Evolutionary conservation across 805 yeast species (phyloP).

Genomic region (Huiozyma sinensis): DNA sequence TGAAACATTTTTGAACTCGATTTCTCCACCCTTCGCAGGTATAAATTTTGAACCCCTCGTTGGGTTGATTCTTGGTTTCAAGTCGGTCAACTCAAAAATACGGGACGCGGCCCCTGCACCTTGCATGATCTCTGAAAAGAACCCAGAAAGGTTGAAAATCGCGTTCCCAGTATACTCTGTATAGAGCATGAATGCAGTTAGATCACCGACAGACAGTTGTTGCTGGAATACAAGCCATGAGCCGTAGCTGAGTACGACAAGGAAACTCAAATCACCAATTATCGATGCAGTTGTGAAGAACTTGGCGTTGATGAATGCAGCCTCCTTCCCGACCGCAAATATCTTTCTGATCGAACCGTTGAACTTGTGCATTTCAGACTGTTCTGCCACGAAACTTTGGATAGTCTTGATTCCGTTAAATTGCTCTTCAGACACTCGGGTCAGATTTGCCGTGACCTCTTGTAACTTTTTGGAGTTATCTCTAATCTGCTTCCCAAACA

Average conservation of each 20-base stretch:
- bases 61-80: constrained; percentile 59
- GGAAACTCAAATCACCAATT: constrained; percentile 72
- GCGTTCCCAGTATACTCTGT: constrained; percentile 91
- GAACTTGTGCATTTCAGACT: constrained; percentile 65
- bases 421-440: constrained; percentile 89
- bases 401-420: constrained; percentile 79
- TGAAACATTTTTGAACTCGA: constrained; percentile 53
- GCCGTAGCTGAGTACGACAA: constrained; percentile 71
- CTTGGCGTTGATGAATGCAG: constrained; percentile 70
- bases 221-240: constrained; percentile 71
- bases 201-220: constrained; percentile 73
- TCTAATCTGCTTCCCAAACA: constrained; percentile 77
- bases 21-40: constrained; percentile 29
- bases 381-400: constrained; percentile 86
- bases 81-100: constrained; percentile 75
- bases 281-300: constrained; percentile 71
- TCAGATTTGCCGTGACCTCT: constrained; percentile 73
- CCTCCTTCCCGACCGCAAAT: constrained; percentile 60
- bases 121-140: constrained; percentile 93
- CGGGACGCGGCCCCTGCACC: constrained; percentile 96
- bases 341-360: constrained; percentile 59
- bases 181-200: constrained; percentile 89
- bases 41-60: constrained; percentile 44
- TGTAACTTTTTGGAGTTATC: constrained; percentile 68
- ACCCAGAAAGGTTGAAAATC: constrained; percentile 83